A percentile compares a stretch with the other conserved stretches of the same genome.
These are phyloP conservation scores for Coemansia sp. DNA, from an alignment of 192 early-diverging fungal species.

Conservation along the genomic window DNA sequence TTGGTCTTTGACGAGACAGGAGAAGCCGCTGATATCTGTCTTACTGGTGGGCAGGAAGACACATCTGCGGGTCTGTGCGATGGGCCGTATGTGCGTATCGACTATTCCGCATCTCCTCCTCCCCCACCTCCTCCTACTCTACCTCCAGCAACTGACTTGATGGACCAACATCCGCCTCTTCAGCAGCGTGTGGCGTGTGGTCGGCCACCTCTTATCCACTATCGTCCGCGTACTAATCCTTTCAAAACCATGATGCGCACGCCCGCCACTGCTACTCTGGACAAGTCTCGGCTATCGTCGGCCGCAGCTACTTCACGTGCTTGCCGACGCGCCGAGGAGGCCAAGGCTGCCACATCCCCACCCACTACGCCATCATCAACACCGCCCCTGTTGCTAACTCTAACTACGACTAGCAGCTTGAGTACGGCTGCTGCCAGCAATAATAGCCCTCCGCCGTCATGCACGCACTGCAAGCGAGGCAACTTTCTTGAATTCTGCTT, in stretches of 20 bases:
- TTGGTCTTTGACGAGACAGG: conserved; percentile 12
- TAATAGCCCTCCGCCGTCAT: conserved; percentile 8
- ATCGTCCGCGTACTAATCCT: conserved; percentile 36
- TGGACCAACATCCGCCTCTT: not conserved
- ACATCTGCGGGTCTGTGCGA: conserved; percentile 26
- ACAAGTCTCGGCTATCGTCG: not conserved
- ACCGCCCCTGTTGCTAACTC: not conserved
- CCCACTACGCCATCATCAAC: not conserved
- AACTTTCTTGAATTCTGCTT: conserved; percentile 55
- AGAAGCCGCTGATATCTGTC: not conserved
- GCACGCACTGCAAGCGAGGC: conserved; percentile 42
- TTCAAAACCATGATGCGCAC: conserved; percentile 35
- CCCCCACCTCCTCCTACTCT: not conserved
- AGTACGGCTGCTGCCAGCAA: not conserved
- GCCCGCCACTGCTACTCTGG: not conserved
- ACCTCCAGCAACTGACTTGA: not conserved
- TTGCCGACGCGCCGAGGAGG: not conserved
- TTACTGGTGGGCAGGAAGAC: not conserved
- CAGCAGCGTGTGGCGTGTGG: conserved; percentile 6
- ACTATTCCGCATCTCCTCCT: conserved; percentile 6
- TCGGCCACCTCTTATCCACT: conserved; percentile 20
- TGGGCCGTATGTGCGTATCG: conserved; percentile 39
- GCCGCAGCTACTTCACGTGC: conserved; percentile 2
- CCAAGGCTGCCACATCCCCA: not conserved
- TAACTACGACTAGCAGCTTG: not conserved